These are phyloP conservation scores for Pythium sukuiense DNA, from an alignment of 352 stramenopile genomes.

Conservation along the genomic window DNA sequence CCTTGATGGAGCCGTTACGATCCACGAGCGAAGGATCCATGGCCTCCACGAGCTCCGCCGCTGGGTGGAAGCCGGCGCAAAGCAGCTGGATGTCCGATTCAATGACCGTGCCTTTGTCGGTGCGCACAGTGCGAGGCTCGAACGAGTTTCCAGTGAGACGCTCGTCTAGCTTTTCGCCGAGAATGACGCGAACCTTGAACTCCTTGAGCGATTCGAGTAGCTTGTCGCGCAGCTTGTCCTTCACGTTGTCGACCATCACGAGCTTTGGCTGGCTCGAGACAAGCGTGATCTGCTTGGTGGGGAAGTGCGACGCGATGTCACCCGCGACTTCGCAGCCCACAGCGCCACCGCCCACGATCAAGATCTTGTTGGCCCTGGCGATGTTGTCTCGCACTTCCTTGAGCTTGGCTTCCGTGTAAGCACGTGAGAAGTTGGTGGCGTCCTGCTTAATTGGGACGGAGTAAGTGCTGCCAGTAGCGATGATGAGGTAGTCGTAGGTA, in stretches of 20 bases:
- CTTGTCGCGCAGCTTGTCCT: constrained; percentile 43
- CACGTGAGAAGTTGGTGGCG: not conserved
- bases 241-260: constrained; percentile 34
- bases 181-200: constrained; percentile 47
- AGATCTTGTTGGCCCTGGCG: constrained; percentile 34
- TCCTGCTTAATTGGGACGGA: constrained; percentile 53
- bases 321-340: constrained; percentile 58
- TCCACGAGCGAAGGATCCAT: constrained; percentile 51
- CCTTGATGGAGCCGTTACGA: constrained; percentile 39
- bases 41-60: constrained; percentile 25
- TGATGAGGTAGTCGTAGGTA: constrained; percentile 58
- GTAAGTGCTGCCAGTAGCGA: constrained; percentile 65
- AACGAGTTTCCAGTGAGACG: constrained; percentile 36
- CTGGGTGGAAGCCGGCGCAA: constrained; percentile 37
- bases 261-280: constrained; percentile 37
- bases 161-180: constrained; percentile 47
- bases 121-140: constrained; percentile 36
- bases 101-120: constrained; percentile 47
- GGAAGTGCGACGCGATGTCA: constrained; percentile 56
- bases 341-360: constrained; percentile 47
- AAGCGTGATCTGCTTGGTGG: constrained; percentile 54
- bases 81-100: constrained; percentile 52
- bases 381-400: constrained; percentile 31
- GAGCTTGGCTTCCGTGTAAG: constrained; percentile 31
- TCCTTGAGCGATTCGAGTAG: constrained; percentile 33